Evolutionary conservation across 75 land plant genomes (phyloP), one percentile per base, ranked within the genome.

Genomic region (Pinus taeda): DNA sequence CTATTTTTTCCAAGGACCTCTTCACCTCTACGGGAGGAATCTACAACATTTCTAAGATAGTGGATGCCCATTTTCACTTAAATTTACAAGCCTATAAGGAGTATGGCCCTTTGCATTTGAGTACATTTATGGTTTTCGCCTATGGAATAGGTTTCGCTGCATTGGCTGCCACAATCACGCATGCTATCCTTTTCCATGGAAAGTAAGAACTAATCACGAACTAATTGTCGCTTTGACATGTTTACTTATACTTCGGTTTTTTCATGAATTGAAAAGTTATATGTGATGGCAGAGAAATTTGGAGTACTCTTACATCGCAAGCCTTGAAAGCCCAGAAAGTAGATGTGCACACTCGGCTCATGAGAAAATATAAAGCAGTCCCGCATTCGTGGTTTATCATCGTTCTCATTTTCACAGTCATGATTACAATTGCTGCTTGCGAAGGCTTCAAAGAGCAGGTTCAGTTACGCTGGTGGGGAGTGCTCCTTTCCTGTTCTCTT

Each of bases 81-180:
- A 81, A 92, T 64, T 2, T 60, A 18, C 64, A 77, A 15, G 94
- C 88, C 2, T 93, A 91, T 55, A 77, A 84, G 7, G 57, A 58
- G 15, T 70, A 88, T 57, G 88, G 94, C 1, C 78, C 63, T 3
- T 73, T 88, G 18, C 83, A 85, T 29, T 60, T 93, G 30, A 93
- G 96, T 79, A 92, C 87, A 13, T 86, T 93, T 57, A 89, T 92
- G 71, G 96, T 82, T 6, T 71, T 88, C 71, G 75, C 88, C 26
- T 89, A 93, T 80, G 94, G 94, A 11, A 76, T 93, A 33, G 83
- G 90, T 15, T 93, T 93, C 78, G 96, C 96, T 56, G 78, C 90
- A 3, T 65, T 93, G 0, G 73, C 90, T 57, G 93, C 96, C 1
- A 90, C 94, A 6, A 33, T 89, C 21, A 75, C 78, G 6, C 96